These are phyloP conservation scores for Reticulascus tulasneorum DNA, from an alignment of 2,329 filamentous ascomycete species.

Conservation along the genomic window DNA sequence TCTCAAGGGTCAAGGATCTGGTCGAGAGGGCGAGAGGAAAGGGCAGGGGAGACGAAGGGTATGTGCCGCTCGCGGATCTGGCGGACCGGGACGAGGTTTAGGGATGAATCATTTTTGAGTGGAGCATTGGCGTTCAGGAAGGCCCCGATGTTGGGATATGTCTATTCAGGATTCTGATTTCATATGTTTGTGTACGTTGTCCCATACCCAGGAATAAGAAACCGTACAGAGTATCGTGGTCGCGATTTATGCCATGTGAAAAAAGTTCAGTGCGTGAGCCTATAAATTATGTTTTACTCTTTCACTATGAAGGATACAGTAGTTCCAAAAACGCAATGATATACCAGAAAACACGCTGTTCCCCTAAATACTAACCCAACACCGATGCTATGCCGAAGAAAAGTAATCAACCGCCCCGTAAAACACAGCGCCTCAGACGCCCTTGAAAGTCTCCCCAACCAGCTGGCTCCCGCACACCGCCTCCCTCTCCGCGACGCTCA, in stretches of 20 bases:
- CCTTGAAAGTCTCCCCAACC: conserved; percentile 13
- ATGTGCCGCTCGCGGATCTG: conserved; percentile 54
- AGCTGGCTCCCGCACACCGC: conserved; percentile 13
- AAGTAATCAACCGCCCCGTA: too few species aligned
- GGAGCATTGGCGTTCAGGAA: too few species aligned
- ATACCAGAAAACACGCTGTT: background rate
- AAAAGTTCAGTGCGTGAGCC: too few species aligned
- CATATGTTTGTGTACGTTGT: too few species aligned
- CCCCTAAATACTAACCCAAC: background rate
- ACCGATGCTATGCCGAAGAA: background rate
- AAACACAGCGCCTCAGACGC: conserved; percentile 9
- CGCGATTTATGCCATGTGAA: too few species aligned
- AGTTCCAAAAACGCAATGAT: conserved; percentile 11
- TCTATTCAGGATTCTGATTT: too few species aligned
- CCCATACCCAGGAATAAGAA: too few species aligned
- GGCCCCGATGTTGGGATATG: too few species aligned
- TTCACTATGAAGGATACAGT: too few species aligned
- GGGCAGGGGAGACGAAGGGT: conserved; percentile 48
- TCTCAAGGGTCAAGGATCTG: conserved; percentile 39
- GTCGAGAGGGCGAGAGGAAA: conserved; percentile 29
- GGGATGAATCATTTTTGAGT: background rate
- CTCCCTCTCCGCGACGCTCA: conserved; percentile 15
- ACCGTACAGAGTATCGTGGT: too few species aligned
- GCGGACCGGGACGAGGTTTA: conserved; percentile 27
- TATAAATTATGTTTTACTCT: too few species aligned